Base-by-base conservation (phyloP, 2,329 filamentous ascomycete species). In the Blastomyces parvus region DNA sequence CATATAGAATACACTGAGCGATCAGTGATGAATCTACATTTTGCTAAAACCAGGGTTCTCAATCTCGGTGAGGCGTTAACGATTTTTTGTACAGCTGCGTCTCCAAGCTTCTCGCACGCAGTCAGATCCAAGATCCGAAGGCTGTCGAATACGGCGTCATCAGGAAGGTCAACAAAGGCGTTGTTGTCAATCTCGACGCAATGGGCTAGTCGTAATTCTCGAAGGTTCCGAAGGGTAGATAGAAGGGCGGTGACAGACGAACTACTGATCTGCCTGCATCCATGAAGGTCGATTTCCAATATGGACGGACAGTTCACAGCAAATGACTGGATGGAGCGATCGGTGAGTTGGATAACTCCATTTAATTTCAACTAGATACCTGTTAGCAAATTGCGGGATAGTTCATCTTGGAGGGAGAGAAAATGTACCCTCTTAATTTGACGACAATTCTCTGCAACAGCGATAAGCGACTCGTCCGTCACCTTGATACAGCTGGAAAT, bases 61-160 rank as follows among this genome's bases (percentile, higher is more conserved):
- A 99, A 82, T 13, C 92, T 87, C 6, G 94, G 94, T 3, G 94
- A 92, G 1, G 88, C 86, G 19, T 86, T 84, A 63, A 97, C 89
- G 66, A 99, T 96, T 72, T 87, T 91, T 70, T 91, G 87, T 2
- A 99, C 89, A 14, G 91, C 90, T 52, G 88, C 86, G 73, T 99
- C 94, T 40, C 90, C 91, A 64, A 99, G 80, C 65, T 88, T 86
- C 50, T 84, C 81, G 75, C 93, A 97, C 27, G 90, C 94, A 0
- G 94, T 97, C 25, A 99, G 82, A 72, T 99, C 94, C 52, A 99
- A 83, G 63, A 97, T 97, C 30, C 94, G 88, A 55, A 99, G 83
- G 67, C 91, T 89, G 65, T 97, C 93, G 73, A 91, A 96, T 0
- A 82, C 84, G 64, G 84, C 82, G 61, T 84, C 82, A 1, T 81